Base-by-base conservation (phyloP, 2,329 filamentous ascomycete species). In the Monosporascus sp. region DNA sequence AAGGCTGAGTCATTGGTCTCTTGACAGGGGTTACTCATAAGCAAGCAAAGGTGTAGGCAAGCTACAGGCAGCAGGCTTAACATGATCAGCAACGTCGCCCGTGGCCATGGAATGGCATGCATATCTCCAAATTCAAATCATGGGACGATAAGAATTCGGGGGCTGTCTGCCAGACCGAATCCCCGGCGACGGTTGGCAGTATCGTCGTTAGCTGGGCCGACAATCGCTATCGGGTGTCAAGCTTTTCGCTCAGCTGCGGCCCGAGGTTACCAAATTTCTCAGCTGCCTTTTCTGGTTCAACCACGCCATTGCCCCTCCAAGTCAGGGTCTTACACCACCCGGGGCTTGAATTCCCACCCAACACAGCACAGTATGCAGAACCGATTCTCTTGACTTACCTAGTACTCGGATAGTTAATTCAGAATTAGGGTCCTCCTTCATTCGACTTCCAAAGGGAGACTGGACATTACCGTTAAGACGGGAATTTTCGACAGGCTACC, bases 401-500 rank as follows among this genome's bases (percentile, higher is more conserved):
- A 14, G 31, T 14, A 14, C 5, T 14, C 9, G 5, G 31, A 5
- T 34, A 34, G 4, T 34, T 34, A 34, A 34, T 34, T 34, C 9
- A 5, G 31, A 34, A 34, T 34, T 34, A 46, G 43, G n/a, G 7
- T 11, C 43, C 40, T 14, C 43, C 9, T 31, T 22, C 40, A 24
- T 40, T 47, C 22, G 52, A 24, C 43, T 27, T 31, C 3, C 2
- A 31, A 26, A 31, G 7, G 11, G 14, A 27, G 3, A 7, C n/a
- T 27, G 22, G 14, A 16, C 14, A n/a, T 31, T 27, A 31, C 24
- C 58, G 43, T 57, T 54, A 34, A 41, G 44, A 45, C 64, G 69
- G 57, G 56, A 59, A 54, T 79, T 78, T 63, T 73, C 74, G 43
- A 73, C 74, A 62, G 84, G 81, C 59, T 63, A 76, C 63, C 67